Conservation (phyloP, 805 yeast species). For the Candida andamanensis region DNA sequence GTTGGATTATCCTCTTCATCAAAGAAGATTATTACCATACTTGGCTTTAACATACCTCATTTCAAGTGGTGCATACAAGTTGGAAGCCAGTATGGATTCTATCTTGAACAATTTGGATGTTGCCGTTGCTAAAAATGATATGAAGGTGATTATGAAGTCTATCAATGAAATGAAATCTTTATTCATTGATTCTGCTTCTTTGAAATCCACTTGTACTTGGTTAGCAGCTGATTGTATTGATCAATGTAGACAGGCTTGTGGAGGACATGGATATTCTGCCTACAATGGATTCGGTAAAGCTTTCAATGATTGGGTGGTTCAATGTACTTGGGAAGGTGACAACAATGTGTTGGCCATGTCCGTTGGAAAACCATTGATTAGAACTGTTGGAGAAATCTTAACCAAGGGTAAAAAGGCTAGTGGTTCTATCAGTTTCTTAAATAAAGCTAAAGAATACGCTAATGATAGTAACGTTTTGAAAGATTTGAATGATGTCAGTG, state of each 20-base stretch:
- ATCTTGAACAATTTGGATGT: slow-evolving; percentile 30
- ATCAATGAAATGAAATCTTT: slow-evolving; percentile 37
- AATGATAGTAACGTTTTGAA: slow-evolving; percentile 28
- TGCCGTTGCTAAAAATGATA: slow-evolving; percentile 32
- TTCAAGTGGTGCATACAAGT: slow-evolving; percentile 33
- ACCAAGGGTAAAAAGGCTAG: slow-evolving; percentile 25
- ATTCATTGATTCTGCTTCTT: slow-evolving; percentile 41
- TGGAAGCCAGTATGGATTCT: slow-evolving; percentile 28
- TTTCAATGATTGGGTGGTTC: slow-evolving; percentile 43
- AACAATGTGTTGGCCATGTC: slow-evolving; percentile 40
- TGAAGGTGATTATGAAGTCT: slow-evolving; percentile 23
- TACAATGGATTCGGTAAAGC: slow-evolving; percentile 43
- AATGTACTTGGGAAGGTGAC: slow-evolving; percentile 49
- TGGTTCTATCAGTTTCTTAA: slow-evolving; percentile 33
- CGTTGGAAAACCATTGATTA: slow-evolving; percentile 37
- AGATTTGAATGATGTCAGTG: slow-evolving; percentile 21
- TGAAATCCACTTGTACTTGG: slow-evolving; percentile 44
- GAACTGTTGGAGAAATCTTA: slow-evolving; percentile 24
- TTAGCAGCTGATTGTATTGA: slow-evolving; percentile 37
- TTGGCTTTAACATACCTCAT: slow-evolving; percentile 37
- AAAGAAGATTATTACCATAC: slow-evolving; percentile 40
- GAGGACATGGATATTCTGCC: slow-evolving; percentile 44
- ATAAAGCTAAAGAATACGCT: slow-evolving; percentile 17
- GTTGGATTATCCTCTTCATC: slow-evolving; percentile 42
- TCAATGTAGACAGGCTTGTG: slow-evolving; percentile 42